Evolutionary conservation across 371 early-diverging fungal genomes (phyloP), one percentile per base, ranked within the genome.

Genomic region (Mortierella sp.): DNA sequence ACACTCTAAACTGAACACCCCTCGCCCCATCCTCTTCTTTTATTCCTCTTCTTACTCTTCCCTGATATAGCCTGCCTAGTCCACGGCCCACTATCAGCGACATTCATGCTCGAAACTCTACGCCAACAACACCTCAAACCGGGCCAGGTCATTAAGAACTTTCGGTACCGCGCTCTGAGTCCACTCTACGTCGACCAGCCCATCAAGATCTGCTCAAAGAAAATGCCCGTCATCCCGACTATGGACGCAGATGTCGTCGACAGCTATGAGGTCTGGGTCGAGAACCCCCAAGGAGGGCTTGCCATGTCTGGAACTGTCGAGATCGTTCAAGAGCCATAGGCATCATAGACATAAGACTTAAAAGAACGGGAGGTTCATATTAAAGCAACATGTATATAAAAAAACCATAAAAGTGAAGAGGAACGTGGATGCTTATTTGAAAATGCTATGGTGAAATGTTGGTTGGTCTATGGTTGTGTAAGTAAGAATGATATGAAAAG

Each of bases 81-180:
- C 24, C 96, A 95, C 77, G 96, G 96, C 0, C 97, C 97, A 37
- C 85, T 96, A 39, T 94, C 95, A 10, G 89, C 92, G 43, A 95
- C 96, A 1, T 82, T 93, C 31, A 84, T 95, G 64, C 83, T 95
- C 39, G 90, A 93, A 68, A 77, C 90, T 40, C 71, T 94, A 19
- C 83, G 87, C 16, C 74, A 85, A n/a, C 76, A 89, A 47, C 24
- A n/a, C 10, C 76, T 89, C 45, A 80, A 85, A 3, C 53, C 72
- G 3, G 55, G 70, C 5, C 73, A 63, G 31, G 41, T 69, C 29
- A 79, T 91, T 13, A 78, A 77, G 52, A 82, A 85, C 40, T 96
- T 95, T 72, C 83, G 84, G n/a, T 96, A 96, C 78, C 89, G 93
- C 8, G 94, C 94, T 16, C 71, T 94, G 14, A 87, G 87, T 14